Evolutionary conservation across 306 rosid genomes (phyloP), one percentile per base, ranked within the genome.

Genomic region (Acacia acuminata): DNA sequence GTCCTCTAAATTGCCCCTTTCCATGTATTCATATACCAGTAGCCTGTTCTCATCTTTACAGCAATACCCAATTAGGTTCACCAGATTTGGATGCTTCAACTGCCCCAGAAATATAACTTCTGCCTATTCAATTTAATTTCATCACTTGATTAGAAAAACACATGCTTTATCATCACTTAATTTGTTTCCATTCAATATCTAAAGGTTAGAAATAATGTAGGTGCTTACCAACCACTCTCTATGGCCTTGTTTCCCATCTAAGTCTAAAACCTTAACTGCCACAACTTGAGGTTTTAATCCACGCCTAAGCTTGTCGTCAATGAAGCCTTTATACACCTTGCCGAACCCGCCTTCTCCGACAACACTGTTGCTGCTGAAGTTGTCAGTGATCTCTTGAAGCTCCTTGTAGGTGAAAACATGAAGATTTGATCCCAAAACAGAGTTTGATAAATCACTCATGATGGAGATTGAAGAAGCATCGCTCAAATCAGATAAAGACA

Each of bases 321-420:
- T 58, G 71, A 89, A 89, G 25, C 92, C 95, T 74, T 91, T 91
- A 61, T 85, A 91, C 2, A 91, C 95, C 9, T 84, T 79, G 43
- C 95, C 95, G 20, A 91, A 91, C n/a, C 95, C 95, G 11, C 95
- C 95, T 71, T 91, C 93, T 5, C 92, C 95, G 25, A 91, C 84
- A 80, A 77, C 80, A 67, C 86, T 91, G 30, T 61, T 82, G 53
- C 81, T 83, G 38, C 80, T 42, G 78, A 88, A 90, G 83, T 44
- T 43, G 7, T 85, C 58, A 4, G 95, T 91, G 36, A 91, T 81
- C 27, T 71, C 81, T 71, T 51, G 30, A 68, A 91, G 91, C 84
- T 89, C 95, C 60, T 85, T 78, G 36, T 38, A 82, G 17, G 90
- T 81, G 53, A 91, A 91, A 32, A 78, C 75, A 50, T 91, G 90